These are phyloP conservation scores for Betula pendula DNA, from an alignment of 306 rosid genomes.

Conservation along the genomic window DNA sequence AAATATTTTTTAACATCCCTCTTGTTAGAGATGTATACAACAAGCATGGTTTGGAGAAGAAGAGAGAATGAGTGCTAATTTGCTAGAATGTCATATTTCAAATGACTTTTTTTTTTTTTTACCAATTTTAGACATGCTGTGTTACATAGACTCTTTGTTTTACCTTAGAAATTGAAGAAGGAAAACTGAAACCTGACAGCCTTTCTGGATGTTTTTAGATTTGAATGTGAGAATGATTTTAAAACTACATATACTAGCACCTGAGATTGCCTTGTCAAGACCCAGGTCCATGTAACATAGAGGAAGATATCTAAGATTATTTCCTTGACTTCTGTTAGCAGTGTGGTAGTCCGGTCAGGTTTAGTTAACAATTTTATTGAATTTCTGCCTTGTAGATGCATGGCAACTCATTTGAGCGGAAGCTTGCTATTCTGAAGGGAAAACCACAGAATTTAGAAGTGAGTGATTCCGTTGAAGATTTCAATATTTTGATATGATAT, in stretches of 20 bases:
- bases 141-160: neutral
- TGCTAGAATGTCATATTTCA: neutral
- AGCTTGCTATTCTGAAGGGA: slow-evolving; percentile 84
- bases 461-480: slow-evolving; percentile 33
- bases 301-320: neutral
- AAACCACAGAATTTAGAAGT: slow-evolving; percentile 56
- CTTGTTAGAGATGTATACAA: neutral
- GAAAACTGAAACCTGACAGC: neutral
- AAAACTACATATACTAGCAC: neutral
- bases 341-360: slow-evolving; percentile 1
- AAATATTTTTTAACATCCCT: neutral
- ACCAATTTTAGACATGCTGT: neutral
- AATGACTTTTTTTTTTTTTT: neutral
- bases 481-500: neutral
- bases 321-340: neutral
- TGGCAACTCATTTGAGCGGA: slow-evolving; percentile 93
- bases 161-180: slow-evolving; percentile 6
- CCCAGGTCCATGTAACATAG: neutral
- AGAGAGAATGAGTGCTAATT: neutral
- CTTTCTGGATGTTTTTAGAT: neutral
- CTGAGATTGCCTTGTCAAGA: neutral
- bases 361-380: slow-evolving; percentile 19
- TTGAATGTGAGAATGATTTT: neutral
- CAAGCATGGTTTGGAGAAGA: neutral
- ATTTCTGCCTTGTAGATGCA: slow-evolving; percentile 56